Evolutionary conservation across 805 yeast genomes (phyloP), one percentile per base, ranked within the genome.

Genomic region (Lachancea meyersii): DNA sequence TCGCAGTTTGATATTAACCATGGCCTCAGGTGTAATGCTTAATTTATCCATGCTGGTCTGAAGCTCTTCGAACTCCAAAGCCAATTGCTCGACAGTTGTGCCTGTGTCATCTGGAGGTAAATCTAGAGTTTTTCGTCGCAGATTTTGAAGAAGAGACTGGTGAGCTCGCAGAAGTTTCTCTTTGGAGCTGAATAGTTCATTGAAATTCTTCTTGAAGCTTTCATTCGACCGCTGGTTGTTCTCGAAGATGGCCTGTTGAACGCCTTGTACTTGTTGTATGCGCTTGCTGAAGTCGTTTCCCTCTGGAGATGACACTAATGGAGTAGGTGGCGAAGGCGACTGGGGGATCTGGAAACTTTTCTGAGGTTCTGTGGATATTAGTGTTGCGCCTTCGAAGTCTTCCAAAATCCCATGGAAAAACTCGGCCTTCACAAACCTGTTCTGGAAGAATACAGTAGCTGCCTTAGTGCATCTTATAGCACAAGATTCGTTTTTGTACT

Each of bases 341-440:
- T 35, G 39, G 9, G 42, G 26, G 5, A 39, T 39, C 1, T 22
- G 28, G 18, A 18, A 20, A 3, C 3, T 20, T 10, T 26, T 26
- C 4, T 4, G 16, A 9, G 32, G 9, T 18, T 8, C 14, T 5
- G 23, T 14, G 8, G 31, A 23, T 22, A 39, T 39, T 20, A 38
- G 34, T 26, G 20, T 23, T 22, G 26, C 30, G 31, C 47, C 23
- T 28, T 42, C 31, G 35, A 40, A 31, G 17, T 34, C 31, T 13
- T 34, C 40, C 1, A 43, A 16, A 2, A 20, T 33, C 18, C 33
- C 44, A 13, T 26, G 35, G 18, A 28, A 39, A 7, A 43, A 17
- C 27, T 31, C 34, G 19, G 43, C 49, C 31, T 34, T 41, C 9
- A 48, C 49, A 39, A 48, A 48, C 28, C 51, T 27, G 20, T 48